Evolutionary conservation across 352 stramenopile genomes (phyloP), one percentile per base, ranked within the genome.

Genomic region (Globisporangium cylindrosporum): DNA sequence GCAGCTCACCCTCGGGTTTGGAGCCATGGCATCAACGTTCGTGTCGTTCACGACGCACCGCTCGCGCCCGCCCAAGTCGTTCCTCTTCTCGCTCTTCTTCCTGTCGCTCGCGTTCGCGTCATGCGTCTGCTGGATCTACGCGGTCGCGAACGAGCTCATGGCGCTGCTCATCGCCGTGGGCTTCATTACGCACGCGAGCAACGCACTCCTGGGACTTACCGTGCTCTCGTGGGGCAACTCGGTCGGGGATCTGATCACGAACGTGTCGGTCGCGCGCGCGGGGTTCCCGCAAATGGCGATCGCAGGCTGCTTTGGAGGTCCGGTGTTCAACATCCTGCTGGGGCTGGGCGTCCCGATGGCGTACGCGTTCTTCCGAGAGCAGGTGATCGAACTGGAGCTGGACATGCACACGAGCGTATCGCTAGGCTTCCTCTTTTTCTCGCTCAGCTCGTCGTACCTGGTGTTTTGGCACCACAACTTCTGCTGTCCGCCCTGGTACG

Each of bases 71-170:
- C 86, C 83, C 29, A 80, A 71, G 34, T 90, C 84, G 8, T 43
- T 79, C 4, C 68, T 70, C 43, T 73, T 79, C 49, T 86, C 77
- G 43, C 68, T 80, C 15, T 34, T 90, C n/a, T 80, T 94, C 58
- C 77, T 95, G 46, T 67, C 75, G 8, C 69, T 97, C 24, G 86
- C 81, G 5, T 92, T 97, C 29, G 69, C 82, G 12, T 88, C 94
- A 18, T 97, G 89, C 66, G 89, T 98, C 15, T 85, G 85, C 55
- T 98, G 92, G 94, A 97, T 98, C 70, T 98, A 97, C 73, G 75
- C 86, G 2, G 77, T 98, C 41, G 91, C 92, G 5, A 90, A 81
- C 46, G 92, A 98, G 57, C 66, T 98, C 1, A 85, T 98, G 64
- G 85, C 82, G 14, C 65, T 97, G 27, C 73, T 98, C 10, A 76